These are phyloP conservation scores for Phytopythium cucurbitacearum DNA, from an alignment of 352 stramenopile genomes.

Conservation along the genomic window DNA sequence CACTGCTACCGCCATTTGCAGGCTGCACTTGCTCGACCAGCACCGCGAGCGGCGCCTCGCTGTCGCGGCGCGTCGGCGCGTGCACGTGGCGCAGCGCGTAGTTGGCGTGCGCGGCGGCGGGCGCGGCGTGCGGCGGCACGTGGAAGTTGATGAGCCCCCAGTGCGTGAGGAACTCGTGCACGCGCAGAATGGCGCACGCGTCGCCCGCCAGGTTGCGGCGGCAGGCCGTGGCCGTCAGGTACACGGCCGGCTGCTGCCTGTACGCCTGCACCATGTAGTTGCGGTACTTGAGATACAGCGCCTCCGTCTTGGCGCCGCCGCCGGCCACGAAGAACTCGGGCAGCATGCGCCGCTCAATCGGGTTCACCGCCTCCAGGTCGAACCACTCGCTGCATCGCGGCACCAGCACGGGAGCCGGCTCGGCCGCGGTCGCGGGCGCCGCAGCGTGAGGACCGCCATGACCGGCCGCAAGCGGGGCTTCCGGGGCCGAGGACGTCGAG, in stretches of 20 bases:
- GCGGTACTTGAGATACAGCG: slow-evolving; percentile 83
- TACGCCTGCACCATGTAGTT: slow-evolving; percentile 87
- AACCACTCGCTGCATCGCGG: slow-evolving; percentile 80
- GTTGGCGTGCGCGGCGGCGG: slow-evolving; percentile 45
- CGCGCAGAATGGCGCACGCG: slow-evolving; percentile 75
- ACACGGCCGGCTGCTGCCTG: slow-evolving; percentile 72
- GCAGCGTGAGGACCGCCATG: no score
- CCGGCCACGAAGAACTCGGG: slow-evolving; percentile 70
- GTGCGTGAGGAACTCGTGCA: slow-evolving; percentile 84
- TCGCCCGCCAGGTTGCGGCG: slow-evolving; percentile 77
- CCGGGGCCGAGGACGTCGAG: no score
- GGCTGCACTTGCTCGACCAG: slow-evolving; percentile 24
- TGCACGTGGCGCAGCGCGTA: slow-evolving; percentile 40
- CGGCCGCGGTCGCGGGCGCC: slow-evolving; percentile 7
- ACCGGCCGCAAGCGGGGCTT: no score
- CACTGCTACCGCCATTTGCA: neutral
- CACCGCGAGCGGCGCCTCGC: slow-evolving; percentile 20
- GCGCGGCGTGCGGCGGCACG: slow-evolving; percentile 69
- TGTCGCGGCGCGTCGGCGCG: slow-evolving; percentile 2
- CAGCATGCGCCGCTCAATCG: slow-evolving; percentile 79
- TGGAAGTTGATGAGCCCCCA: slow-evolving; percentile 87
- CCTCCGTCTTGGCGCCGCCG: slow-evolving; percentile 41
- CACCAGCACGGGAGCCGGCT: slow-evolving; percentile 38
- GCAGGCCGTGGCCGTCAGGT: slow-evolving; percentile 79
- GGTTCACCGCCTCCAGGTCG: slow-evolving; percentile 67